A percentile compares a stretch with the other conserved stretches of the same genome.
Conservation (phyloP, 2,329 filamentous ascomycete genomes). For the Curvularia sp. region DNA sequence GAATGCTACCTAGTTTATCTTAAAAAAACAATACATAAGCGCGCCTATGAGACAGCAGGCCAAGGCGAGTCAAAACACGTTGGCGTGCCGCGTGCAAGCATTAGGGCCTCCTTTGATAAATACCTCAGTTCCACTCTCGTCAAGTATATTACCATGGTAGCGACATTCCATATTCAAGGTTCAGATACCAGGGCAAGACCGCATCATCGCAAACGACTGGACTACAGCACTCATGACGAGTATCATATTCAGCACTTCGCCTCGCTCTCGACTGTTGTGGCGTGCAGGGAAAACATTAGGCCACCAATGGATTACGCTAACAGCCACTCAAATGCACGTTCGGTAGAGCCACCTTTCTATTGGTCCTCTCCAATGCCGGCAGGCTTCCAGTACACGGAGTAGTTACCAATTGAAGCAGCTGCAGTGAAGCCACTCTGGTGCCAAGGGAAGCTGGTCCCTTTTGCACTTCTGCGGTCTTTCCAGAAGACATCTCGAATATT, state of each 20-base stretch:
- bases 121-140: neutral
- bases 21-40: neutral
- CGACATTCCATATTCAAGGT: neutral
- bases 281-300: neutral
- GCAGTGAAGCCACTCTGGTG: neutral
- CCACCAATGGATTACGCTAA: neutral
- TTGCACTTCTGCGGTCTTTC: neutral
- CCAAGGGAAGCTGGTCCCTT: neutral
- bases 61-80: neutral
- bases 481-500: neutral
- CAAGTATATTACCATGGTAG: neutral
- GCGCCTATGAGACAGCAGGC: neutral
- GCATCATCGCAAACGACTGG: neutral
- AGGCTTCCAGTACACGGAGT: neutral
- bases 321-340: neutral
- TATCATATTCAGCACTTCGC: neutral
- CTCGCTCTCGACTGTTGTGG: neutral
- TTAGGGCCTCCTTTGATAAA: neutral
- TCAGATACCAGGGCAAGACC: neutral
- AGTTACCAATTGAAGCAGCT: neutral
- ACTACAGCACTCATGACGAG: neutral
- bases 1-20: neutral
- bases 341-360: neutral
- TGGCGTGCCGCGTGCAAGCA: neutral
- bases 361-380: neutral